These are phyloP conservation scores for Aeschynomene evenia DNA, from an alignment of 306 rosid genomes.

Conservation along the genomic window DNA sequence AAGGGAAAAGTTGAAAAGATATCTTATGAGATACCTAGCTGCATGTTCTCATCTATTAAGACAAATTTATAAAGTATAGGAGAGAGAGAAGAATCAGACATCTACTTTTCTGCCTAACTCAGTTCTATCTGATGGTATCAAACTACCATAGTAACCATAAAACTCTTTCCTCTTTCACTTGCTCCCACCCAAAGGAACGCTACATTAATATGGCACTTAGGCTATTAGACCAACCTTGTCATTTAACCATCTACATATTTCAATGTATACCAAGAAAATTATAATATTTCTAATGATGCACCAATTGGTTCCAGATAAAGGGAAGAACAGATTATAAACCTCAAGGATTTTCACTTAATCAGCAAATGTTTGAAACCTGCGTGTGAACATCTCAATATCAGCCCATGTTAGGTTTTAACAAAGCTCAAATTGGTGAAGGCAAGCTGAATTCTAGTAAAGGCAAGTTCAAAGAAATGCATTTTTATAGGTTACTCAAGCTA, in stretches of 20 bases:
- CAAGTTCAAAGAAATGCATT: slow-evolving; percentile 2
- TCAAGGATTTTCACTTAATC: slow-evolving; percentile 1
- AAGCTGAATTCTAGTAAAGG: not conserved
- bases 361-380: not conserved
- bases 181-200: not conserved
- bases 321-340: not conserved
- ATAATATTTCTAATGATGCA: not conserved
- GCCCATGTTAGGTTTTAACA: not conserved
- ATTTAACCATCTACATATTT: not conserved
- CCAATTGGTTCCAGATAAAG: not conserved
- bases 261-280: not conserved
- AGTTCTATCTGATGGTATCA: not conserved
- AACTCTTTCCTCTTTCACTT: not conserved
- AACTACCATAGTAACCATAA: not conserved
- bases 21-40: not conserved
- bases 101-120: not conserved
- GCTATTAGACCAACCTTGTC: not conserved
- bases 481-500: not conserved
- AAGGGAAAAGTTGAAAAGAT: not conserved
- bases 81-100: not conserved
- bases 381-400: not conserved
- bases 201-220: not conserved
- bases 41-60: not conserved
- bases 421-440: slow-evolving; percentile 10
- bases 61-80: not conserved